These are phyloP conservation scores for Sphenostylis stenocarpa DNA, from an alignment of 306 rosid genomes.

Conservation along the genomic window DNA sequence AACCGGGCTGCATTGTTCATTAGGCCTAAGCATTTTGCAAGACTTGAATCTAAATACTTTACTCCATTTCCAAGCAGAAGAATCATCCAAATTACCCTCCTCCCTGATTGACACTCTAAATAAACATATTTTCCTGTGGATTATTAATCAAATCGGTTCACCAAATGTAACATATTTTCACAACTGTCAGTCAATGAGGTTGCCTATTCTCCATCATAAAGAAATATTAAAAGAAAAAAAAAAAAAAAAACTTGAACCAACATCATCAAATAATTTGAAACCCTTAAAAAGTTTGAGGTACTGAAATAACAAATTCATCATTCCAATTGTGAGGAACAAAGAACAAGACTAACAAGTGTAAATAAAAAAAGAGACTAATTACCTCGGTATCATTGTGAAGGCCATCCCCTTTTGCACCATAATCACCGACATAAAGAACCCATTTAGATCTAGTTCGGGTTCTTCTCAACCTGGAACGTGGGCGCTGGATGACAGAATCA, in stretches of 20 bases:
- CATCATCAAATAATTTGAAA: neutral
- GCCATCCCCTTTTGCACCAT: conserved; percentile 83
- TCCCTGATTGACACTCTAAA: neutral
- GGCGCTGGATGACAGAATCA: conserved; percentile 43
- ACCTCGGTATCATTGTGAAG: conserved; percentile 72
- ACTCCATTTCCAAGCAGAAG: neutral
- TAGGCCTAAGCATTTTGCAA: neutral
- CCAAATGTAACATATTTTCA: neutral
- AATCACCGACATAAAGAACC: conserved; percentile 54
- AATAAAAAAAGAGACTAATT: neutral
- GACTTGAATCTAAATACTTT: neutral
- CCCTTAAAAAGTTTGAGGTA: neutral
- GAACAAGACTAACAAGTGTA: neutral
- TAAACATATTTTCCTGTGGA: neutral
- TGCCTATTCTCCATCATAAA: neutral
- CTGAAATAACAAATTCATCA: neutral
- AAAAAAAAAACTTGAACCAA: neutral
- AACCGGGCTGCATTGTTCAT: neutral
- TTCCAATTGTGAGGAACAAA: neutral
- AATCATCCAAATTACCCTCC: neutral
- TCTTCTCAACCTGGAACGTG: conserved; percentile 24
- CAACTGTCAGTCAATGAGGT: too few relatives aligned
- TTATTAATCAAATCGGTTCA: neutral
- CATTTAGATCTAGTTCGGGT: conserved; percentile 45
- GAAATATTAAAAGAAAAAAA: too few relatives aligned